A percentile compares a stretch with the other conserved stretches of the same genome.
Evolutionary conservation across 192 early-diverging fungal genomes (phyloP).

Genomic region (Gryganskiella cystojenkinii): DNA sequence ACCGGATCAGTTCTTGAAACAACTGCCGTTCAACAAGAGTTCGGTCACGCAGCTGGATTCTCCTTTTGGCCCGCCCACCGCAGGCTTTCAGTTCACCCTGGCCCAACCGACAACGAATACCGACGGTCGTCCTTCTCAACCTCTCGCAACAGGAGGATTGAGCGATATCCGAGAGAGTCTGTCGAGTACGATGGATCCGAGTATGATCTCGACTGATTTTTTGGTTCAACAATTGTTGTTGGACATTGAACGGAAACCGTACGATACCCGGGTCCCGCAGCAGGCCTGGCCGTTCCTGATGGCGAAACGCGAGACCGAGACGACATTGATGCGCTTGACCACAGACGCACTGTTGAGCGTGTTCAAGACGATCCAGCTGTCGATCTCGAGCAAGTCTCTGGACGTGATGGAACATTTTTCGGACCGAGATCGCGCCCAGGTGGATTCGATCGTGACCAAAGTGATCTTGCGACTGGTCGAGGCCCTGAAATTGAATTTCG

Average conservation of each 20-base stretch:
- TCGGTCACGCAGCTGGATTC: slow-evolving; percentile 11
- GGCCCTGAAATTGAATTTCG: slow-evolving; percentile 11
- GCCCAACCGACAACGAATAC: too few relatives aligned
- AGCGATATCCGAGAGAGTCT: slow-evolving; percentile 17
- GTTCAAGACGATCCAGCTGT: slow-evolving; percentile 15
- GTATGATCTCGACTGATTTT: background rate
- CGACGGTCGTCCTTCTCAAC: too few relatives aligned
- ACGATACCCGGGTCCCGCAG: background rate
- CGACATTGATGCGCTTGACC: background rate
- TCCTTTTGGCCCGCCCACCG: background rate
- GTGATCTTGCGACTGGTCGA: slow-evolving; percentile 12
- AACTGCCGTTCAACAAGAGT: slow-evolving; percentile 14
- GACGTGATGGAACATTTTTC: too few relatives aligned
- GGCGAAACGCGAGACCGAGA: slow-evolving; percentile 9
- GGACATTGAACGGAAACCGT: background rate
- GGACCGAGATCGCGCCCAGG: slow-evolving; percentile 2
- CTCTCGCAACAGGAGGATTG: background rate
- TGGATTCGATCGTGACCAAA: slow-evolving; percentile 12
- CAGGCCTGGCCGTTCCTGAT: slow-evolving; percentile 26
- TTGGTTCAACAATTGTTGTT: slow-evolving; percentile 2
- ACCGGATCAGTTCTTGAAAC: slow-evolving; percentile 16
- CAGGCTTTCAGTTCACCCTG: too few relatives aligned
- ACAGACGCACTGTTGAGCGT: background rate
- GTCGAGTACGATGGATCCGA: slow-evolving; percentile 10
- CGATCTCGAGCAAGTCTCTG: slow-evolving; percentile 8